Evolutionary conservation across 2,329 filamentous ascomycete species (phyloP).

Genomic region (Alternaria conjuncta): DNA sequence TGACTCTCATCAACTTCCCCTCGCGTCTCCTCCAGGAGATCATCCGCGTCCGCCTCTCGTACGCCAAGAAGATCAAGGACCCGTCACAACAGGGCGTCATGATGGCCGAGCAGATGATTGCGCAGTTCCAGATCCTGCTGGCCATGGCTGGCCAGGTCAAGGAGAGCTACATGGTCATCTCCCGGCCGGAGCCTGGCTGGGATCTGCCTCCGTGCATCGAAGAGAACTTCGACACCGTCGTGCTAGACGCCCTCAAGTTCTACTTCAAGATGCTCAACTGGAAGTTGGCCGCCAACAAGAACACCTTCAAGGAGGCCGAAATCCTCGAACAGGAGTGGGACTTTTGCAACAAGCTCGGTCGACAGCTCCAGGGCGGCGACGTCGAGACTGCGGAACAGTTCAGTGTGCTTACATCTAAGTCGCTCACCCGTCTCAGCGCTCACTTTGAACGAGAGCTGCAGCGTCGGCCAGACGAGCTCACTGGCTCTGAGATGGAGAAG

Average conservation of each 20-base stretch:
- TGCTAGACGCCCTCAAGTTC: constrained; percentile 91
- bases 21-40: constrained; percentile 96
- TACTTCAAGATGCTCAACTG: constrained; percentile 99
- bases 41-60: constrained; percentile 87
- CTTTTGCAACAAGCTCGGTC: constrained; percentile 91
- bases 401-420: constrained; percentile 89
- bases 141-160: constrained; percentile 94
- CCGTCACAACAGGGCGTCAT: constrained; percentile 89
- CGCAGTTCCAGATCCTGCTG: constrained; percentile 92
- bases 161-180: constrained; percentile 81
- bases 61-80: constrained; percentile 95
- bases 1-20: constrained; percentile 96
- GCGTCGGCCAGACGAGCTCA: constrained; percentile 80
- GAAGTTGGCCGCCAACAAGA: constrained; percentile 97
- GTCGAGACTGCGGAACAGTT: constrained; percentile 98
- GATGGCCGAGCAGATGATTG: constrained; percentile 97
- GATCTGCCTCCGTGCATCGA: constrained; percentile 95
- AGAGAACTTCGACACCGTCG: constrained; percentile 90
- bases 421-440: constrained; percentile 82
- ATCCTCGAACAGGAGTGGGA: constrained; percentile 98
- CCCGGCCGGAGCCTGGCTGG: constrained; percentile 89
- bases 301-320: constrained; percentile 98
- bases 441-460: constrained; percentile 94
- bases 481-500: constrained; percentile 86
- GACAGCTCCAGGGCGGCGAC: constrained; percentile 89